These are phyloP conservation scores for Elsinoe fawcettii DNA, from an alignment of 2,329 filamentous ascomycete genomes.

Conservation along the genomic window DNA sequence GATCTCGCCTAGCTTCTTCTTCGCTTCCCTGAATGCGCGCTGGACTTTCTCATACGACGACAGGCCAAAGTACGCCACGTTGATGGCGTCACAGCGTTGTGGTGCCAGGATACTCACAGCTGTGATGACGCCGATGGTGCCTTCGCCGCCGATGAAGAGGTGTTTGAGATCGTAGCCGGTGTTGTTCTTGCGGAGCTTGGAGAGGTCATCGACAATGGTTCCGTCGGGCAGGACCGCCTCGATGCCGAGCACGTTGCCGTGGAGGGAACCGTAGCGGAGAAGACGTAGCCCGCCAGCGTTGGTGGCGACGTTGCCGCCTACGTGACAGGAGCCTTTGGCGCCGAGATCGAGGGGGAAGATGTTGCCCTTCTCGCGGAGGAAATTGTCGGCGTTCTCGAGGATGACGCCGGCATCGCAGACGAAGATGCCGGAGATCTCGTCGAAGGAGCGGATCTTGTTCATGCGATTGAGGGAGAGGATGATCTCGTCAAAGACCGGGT, in stretches of 20 bases:
- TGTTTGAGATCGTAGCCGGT: slow-evolving; percentile 97
- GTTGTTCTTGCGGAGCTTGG: slow-evolving; percentile 91
- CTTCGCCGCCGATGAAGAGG: slow-evolving; percentile 90
- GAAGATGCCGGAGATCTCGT: slow-evolving; percentile 83
- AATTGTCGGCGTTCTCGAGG: slow-evolving; percentile 80
- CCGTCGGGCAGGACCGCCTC: slow-evolving; percentile 92
- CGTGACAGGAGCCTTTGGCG: slow-evolving; percentile 92
- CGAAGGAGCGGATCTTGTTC: slow-evolving; percentile 86
- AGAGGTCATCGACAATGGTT: slow-evolving; percentile 82
- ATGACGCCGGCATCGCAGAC: slow-evolving; percentile 89
- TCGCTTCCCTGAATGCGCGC: slow-evolving; percentile 78
- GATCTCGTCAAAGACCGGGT: slow-evolving; percentile 97
- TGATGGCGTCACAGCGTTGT: slow-evolving; percentile 76
- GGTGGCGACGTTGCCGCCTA: slow-evolving; percentile 91
- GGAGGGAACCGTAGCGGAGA: slow-evolving; percentile 85
- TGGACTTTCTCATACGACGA: slow-evolving; percentile 86
- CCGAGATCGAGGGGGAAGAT: slow-evolving; percentile 97
- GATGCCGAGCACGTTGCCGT: slow-evolving; percentile 84
- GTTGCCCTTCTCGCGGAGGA: slow-evolving; percentile 71
- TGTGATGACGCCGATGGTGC: slow-evolving; percentile 90
- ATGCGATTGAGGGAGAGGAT: slow-evolving; percentile 84
- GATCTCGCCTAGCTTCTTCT: slow-evolving; percentile 85
- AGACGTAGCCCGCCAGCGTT: slow-evolving; percentile 89
- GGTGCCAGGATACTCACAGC: slow-evolving; percentile 84
- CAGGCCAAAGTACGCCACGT: slow-evolving; percentile 89